Base-by-base conservation (phyloP, 257 asterid genomes). In the Przewalskia tangutica region DNA sequence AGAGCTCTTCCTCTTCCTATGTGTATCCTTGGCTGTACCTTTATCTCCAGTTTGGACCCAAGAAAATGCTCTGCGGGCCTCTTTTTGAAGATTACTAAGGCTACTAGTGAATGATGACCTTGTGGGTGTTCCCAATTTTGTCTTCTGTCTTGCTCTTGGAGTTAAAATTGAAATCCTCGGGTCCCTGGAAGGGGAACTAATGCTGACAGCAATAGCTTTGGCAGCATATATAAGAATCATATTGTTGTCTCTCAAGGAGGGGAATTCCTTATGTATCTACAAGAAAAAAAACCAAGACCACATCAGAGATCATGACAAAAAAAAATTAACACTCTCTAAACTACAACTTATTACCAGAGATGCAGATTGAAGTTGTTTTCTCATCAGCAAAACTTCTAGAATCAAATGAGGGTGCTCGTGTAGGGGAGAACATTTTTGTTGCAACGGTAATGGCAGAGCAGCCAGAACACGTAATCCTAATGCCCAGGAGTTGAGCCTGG, bases 381-480 rank as follows among this genome's bases (percentile, higher is more conserved):
- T 92, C 98, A 95, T 95, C 85, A 95, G 91, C 88, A 95, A 82
- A 85, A 95, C 99, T 87, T 95, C 99, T 62, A 95, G 86, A 87
- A 95, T 94, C 91, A 95, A 89, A 83, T 88, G 98, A 84, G 99
- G 99, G 87, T 95, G 97, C 87, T 91, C 99, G 44, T 95, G 99
- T 75, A 95, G 86, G 81, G 98, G 92, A 81, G 99, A 95, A 86
- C 98, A 95, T 87, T 97, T 91, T 85, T 95, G 98, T 85, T 95
- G 99, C 99, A 98, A 95, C 73, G 98, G 98, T 80, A 94, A 88
- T 82, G 99, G 99, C 88, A 95, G 86, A 77, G 95, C 87, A 84
- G 97, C 96, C 88, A 95, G 90, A 80, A 94, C 98, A 84, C 97
- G 98, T 85, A 95, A 97, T 77, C 99, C 99, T 87, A 95, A 90